These are phyloP conservation scores for Clavispora phyllophila DNA, from an alignment of 805 yeast genomes.

Conservation along the genomic window DNA sequence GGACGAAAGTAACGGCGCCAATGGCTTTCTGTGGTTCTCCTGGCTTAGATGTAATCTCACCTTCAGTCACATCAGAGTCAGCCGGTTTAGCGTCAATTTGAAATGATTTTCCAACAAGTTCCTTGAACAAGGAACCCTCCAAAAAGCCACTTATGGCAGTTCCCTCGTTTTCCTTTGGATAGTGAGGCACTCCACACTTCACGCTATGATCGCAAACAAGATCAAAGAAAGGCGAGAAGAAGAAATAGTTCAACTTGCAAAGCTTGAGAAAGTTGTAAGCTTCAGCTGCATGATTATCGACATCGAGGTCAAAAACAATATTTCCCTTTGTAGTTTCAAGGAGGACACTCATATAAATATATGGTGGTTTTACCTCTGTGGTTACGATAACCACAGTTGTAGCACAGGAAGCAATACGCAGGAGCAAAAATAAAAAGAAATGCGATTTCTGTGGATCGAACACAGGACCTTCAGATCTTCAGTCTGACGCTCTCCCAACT, in stretches of 20 bases:
- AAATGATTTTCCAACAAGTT: neutral
- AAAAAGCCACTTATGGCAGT: conserved; percentile 8
- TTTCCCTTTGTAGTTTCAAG: conserved; percentile 38
- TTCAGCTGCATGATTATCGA: conserved; percentile 31
- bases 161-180: conserved; percentile 22
- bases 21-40: neutral
- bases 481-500: conserved; percentile 24
- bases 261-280: conserved; percentile 48
- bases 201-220: conserved; percentile 35
- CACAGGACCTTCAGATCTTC: conserved; percentile 14
- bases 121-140: neutral
- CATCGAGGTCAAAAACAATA: conserved; percentile 45
- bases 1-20: neutral
- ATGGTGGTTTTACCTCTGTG: neutral
- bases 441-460: conserved; percentile 11
- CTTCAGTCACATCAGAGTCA: neutral
- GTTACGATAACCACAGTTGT: neutral
- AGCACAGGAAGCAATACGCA: neutral
- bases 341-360: conserved; percentile 34
- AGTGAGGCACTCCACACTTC: conserved; percentile 46
- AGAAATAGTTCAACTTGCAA: conserved; percentile 48
- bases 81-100: neutral
- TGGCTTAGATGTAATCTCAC: neutral
- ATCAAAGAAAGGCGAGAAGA: conserved; percentile 46
- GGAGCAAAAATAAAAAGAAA: conserved; percentile 3